Evolutionary conservation across 1,284 basidiomycete species (phyloP).

Genomic region (Hemileia vastatrix): DNA sequence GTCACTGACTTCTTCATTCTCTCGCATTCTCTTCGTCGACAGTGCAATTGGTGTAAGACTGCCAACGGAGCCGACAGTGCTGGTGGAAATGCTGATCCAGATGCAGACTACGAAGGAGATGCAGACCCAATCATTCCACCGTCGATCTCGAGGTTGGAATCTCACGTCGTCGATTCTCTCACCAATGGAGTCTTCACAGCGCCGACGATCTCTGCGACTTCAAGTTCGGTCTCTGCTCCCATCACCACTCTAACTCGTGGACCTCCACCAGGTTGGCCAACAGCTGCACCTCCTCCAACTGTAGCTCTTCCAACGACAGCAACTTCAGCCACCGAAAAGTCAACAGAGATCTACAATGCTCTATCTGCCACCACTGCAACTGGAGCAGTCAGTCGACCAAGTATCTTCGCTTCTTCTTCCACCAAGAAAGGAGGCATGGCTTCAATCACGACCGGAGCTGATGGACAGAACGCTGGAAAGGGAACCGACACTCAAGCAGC

Average conservation of each 20-base stretch:
- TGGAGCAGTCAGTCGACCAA: not conserved
- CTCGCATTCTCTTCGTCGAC: not conserved
- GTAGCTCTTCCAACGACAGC: not conserved
- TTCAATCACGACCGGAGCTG: not conserved
- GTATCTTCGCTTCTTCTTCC: not conserved
- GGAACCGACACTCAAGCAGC: not conserved
- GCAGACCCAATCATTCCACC: not conserved
- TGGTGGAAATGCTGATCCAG: not conserved
- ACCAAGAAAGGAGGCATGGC: not conserved
- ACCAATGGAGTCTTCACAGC: not conserved
- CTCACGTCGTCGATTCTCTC: not conserved
- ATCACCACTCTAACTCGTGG: not conserved
- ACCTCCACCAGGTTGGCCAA: not conserved
- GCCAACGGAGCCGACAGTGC: not conserved
- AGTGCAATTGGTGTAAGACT: not conserved
- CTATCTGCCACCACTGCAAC: not conserved
- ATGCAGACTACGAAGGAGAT: not conserved
- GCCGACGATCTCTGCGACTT: not conserved
- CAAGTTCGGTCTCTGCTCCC: not conserved
- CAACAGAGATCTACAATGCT: not conserved
- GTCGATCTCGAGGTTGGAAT: not conserved
- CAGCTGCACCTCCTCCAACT: not conserved
- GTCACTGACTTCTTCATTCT: not conserved
- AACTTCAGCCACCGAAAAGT: not conserved
- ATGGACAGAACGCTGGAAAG: not conserved